Base-by-base conservation (phyloP, 176 grass and related monocot species). In the Dactylis glomerata region DNA sequence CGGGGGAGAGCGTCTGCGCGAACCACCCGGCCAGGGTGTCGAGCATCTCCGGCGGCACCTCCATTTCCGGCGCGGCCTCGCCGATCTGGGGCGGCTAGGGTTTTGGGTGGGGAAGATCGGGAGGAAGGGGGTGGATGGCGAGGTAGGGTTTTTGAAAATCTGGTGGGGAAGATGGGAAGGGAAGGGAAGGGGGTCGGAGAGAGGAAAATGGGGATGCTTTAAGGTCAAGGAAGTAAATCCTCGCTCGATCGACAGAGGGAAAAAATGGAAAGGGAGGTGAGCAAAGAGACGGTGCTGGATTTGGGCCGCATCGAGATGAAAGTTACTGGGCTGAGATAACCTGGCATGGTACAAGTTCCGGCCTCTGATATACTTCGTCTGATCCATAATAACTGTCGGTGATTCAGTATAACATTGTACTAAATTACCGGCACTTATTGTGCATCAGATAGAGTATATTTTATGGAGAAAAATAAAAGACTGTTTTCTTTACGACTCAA, bases 41-140 rank as follows among this genome's bases (percentile, higher is more conserved):
- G 66, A 97, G 90, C 84, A 75, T 92, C 77, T 97, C 95, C 77
- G 88, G 89, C 38, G 93, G 82, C 13, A 95, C 93, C 77, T 95
- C 93, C 93, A 95, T 95, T 81, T 10, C 36, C 67, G 66, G 67
- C 81, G 82, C 68, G 57, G n/a, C 55, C 34, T 37, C 36, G 32
- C 34, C 51, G 59, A 81, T 86, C 83, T 71, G 20, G 54, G 44
- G 36, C 26, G 68, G 44, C 69, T 82, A 87, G 85, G 85, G 78
- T 81, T 81, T 64, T 42, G 45, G 31, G 42, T 22, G 57, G 46
- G 57, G 56, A 70, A 81, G 87, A 81, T 85, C 82, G 74, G 74
- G 45, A 22, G 81, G 61, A 24, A 23, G 72, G 11, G 84, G 22
- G 69, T 50, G 33, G 61, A 64, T n/a, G 19, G 38, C 49, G 58